These are phyloP conservation scores for Linderina pennispora DNA, from an alignment of 192 early-diverging fungal genomes.

Conservation along the genomic window DNA sequence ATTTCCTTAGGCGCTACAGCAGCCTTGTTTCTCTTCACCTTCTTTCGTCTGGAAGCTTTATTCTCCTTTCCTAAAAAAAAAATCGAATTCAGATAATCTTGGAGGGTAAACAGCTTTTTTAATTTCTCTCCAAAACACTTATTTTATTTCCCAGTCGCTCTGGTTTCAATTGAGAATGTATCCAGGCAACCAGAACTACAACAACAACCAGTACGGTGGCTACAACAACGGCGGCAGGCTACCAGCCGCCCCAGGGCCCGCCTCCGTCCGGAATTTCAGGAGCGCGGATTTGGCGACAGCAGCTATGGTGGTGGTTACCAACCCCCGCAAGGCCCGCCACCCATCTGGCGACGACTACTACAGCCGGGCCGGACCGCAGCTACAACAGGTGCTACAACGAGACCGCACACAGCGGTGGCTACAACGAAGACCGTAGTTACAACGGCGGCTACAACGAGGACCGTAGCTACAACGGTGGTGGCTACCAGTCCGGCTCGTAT, in stretches of 20 bases:
- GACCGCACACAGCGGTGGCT: slow-evolving; percentile 2
- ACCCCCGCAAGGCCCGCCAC: slow-evolving; percentile 15
- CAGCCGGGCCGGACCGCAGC: slow-evolving; percentile 2
- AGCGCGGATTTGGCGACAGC: slow-evolving; percentile 1
- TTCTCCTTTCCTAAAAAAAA: too few relatives aligned
- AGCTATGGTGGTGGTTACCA: slow-evolving; percentile 20
- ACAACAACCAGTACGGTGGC: slow-evolving; percentile 2
- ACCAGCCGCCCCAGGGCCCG: background rate
- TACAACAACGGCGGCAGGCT: background rate
- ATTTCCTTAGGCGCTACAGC: too few relatives aligned
- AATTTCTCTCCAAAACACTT: too few relatives aligned
- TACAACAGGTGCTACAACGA: slow-evolving; percentile 4
- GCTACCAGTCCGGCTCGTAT: background rate
- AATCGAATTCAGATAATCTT: too few relatives aligned
- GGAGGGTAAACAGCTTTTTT: too few relatives aligned
- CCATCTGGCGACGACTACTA: slow-evolving; percentile 6
- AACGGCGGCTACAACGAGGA: background rate
- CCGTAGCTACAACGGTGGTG: slow-evolving; percentile 5
- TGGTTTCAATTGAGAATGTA: slow-evolving; percentile 36
- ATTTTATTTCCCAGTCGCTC: too few relatives aligned
- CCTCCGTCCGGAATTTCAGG: background rate
- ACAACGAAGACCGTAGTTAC: too few relatives aligned
- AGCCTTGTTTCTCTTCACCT: too few relatives aligned
- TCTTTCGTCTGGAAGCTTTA: too few relatives aligned
- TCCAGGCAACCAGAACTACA: slow-evolving; percentile 23